Conservation (phyloP, 2,329 filamentous ascomycete genomes). For the Aspergillus calidoustus region DNA sequence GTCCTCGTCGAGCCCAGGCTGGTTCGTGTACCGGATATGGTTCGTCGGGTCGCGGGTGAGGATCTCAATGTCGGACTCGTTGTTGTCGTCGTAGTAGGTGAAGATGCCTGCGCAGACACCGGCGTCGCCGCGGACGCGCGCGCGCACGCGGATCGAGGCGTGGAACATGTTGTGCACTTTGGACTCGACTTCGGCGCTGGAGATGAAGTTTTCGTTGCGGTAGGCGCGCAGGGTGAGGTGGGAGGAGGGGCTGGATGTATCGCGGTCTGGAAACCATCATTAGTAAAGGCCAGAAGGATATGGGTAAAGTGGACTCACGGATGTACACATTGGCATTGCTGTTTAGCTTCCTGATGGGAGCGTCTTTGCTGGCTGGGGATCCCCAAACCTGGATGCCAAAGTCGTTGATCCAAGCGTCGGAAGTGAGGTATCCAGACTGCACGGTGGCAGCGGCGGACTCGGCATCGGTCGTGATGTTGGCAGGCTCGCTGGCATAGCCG, state of each 20-base stretch:
- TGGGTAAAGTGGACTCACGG: not conserved
- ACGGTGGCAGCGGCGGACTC: not conserved
- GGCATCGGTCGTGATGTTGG: not conserved
- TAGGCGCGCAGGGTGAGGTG: not conserved
- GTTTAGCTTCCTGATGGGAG: not conserved
- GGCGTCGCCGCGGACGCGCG: conserved; percentile 5
- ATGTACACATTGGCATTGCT: conserved; percentile 7
- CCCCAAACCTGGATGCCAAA: conserved; percentile 11
- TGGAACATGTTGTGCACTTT: conserved; percentile 1
- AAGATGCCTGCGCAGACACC: conserved; percentile 12
- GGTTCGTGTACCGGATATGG: conserved; percentile 12
- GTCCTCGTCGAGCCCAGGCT: conserved; percentile 3
- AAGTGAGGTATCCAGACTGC: not conserved
- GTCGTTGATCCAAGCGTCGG: conserved; percentile 1
- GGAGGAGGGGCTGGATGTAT: not conserved
- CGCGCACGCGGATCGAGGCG: conserved; percentile 4
- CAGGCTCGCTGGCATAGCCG: not conserved
- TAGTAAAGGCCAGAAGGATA: not conserved
- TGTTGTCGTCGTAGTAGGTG: conserved; percentile 9
- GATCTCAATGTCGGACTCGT: conserved; percentile 14
- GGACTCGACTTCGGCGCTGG: conserved; percentile 3
- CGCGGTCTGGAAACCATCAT: not conserved
- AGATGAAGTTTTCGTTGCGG: conserved; percentile 8
- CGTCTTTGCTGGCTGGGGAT: not conserved
- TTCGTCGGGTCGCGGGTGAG: conserved; percentile 1